phyloP scores from a whole-genome alignment of 169 alveolate species.

The Plasmodium coatneyi region DNA sequence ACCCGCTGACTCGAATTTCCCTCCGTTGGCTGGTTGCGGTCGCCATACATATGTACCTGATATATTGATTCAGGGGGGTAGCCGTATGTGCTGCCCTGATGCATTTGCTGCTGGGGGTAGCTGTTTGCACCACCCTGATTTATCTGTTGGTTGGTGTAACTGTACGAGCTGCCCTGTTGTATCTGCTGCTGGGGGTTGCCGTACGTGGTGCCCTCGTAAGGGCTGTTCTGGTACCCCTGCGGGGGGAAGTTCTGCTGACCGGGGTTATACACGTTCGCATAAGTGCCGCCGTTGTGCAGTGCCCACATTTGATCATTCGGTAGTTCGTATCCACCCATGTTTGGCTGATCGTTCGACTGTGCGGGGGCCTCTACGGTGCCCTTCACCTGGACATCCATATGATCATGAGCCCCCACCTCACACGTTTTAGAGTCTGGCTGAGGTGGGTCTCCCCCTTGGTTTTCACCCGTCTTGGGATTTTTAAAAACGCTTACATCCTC shows the following conservation, averaged over 20 bases:
- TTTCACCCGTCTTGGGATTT: neutral
- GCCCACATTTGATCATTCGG: neutral
- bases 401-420: neutral
- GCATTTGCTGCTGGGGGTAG: neutral
- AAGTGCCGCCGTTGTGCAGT: neutral
- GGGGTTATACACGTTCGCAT: neutral
- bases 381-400: neutral
- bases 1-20: neutral
- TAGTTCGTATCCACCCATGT: neutral
- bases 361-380: neutral
- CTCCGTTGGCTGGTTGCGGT: neutral
- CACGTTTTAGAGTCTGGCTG: neutral
- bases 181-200: neutral
- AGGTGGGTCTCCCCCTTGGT: neutral
- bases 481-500: conserved; percentile 31
- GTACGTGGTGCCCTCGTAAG: neutral
- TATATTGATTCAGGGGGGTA: neutral
- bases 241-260: neutral
- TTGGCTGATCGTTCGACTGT: neutral
- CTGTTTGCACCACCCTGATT: neutral
- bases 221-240: neutral
- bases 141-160: neutral
- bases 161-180: neutral
- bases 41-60: neutral
- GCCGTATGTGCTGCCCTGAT: neutral